Percentiles rank a stretch among this genome's conserved stretches.
Evolutionary conservation across 352 stramenopile genomes (phyloP).

Genomic region (Phytophthora agathidicida): DNA sequence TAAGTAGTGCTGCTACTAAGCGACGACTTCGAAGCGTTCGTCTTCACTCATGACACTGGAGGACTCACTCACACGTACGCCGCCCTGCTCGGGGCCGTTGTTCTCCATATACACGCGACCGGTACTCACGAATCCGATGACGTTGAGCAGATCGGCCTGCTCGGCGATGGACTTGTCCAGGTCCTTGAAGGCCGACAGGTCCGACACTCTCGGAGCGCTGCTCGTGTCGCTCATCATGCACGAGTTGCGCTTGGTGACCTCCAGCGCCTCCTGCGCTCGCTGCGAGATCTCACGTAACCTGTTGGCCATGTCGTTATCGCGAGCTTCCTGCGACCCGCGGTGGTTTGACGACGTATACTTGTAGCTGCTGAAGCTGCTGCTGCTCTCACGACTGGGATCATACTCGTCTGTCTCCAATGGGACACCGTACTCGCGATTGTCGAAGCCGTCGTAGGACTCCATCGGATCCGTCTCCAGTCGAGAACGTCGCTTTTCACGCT

Average conservation of each 20-base stretch:
- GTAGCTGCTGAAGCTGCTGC: conserved; percentile 35
- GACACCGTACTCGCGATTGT: conserved; percentile 48
- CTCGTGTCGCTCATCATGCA: conserved; percentile 82
- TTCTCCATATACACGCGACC: conserved; percentile 81
- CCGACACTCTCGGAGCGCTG: conserved; percentile 65
- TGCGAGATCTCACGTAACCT: conserved; percentile 70
- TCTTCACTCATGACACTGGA: conserved; percentile 50
- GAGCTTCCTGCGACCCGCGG: conserved; percentile 44
- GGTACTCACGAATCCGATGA: conserved; percentile 78
- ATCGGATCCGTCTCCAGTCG: conserved; percentile 71
- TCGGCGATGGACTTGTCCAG: conserved; percentile 78
- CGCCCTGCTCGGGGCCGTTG: conserved; percentile 46
- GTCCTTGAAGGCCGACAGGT: conserved; percentile 68
- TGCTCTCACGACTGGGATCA: conserved; percentile 25
- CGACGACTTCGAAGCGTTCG: conserved; percentile 71
- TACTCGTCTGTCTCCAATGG: conserved; percentile 47
- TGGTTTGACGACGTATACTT: conserved; percentile 32
- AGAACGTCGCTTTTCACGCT: conserved; percentile 43
- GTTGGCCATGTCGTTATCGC: conserved; percentile 56
- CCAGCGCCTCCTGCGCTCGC: conserved; percentile 65
- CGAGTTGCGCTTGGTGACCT: conserved; percentile 72
- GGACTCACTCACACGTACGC: conserved; percentile 72
- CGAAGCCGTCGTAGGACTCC: conserved; percentile 70
- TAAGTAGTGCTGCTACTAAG: conserved; percentile 28
- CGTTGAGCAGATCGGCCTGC: conserved; percentile 75